Conservation (phyloP, 768 basidiomycete species). For the Rhizopogon rudus region DNA sequence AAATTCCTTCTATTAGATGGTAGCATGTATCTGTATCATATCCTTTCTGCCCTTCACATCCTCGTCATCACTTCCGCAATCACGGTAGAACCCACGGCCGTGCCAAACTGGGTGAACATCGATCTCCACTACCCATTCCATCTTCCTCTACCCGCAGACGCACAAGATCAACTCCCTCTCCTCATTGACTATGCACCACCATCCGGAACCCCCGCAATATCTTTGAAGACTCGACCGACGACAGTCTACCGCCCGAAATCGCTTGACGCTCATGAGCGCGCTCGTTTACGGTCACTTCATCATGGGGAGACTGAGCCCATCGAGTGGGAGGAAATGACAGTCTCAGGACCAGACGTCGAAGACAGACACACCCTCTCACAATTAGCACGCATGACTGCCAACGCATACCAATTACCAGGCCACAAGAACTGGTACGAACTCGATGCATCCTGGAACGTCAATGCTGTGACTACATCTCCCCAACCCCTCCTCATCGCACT, state of each 20-base stretch:
- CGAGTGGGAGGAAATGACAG: slow-evolving; percentile 63
- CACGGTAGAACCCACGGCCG: not conserved
- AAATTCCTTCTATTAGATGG: not conserved
- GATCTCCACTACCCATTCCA: not conserved
- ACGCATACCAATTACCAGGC: slow-evolving; percentile 80
- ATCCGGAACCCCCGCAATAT: slow-evolving; percentile 6
- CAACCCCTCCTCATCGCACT: not conserved
- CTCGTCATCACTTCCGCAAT: not conserved
- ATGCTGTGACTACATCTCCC: slow-evolving; percentile 28
- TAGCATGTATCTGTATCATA: not conserved
- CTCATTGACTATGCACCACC: slow-evolving; percentile 7
- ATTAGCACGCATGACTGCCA: slow-evolving; percentile 82
- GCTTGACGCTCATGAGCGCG: slow-evolving; percentile 42
- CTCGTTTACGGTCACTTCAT: slow-evolving; percentile 47
- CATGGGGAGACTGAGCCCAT: slow-evolving; percentile 45
- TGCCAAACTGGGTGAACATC: not conserved
- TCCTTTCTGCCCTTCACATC: not conserved
- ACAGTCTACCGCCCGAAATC: slow-evolving; percentile 59
- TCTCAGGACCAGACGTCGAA: slow-evolving; percentile 72
- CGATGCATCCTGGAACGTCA: slow-evolving; percentile 64
- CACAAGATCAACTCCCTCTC: slow-evolving; percentile 1
- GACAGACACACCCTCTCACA: slow-evolving; percentile 77
- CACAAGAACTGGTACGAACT: slow-evolving; percentile 78
- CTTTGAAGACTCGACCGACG: slow-evolving; percentile 40
- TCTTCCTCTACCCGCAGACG: not conserved